Conservation (phyloP, 352 stramenopile species). For the Pythium biforme region DNA sequence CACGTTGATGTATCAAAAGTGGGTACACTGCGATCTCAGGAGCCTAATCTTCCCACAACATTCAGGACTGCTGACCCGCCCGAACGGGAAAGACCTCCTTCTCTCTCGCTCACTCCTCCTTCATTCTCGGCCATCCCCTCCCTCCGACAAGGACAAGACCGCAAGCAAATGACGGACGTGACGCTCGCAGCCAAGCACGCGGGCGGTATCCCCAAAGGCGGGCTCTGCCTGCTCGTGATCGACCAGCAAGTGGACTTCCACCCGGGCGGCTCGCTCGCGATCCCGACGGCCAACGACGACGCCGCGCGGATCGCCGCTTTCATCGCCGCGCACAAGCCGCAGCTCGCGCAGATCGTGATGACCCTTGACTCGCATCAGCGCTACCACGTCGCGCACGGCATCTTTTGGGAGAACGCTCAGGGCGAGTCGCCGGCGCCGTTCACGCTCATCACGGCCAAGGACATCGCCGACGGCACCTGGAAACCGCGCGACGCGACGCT, state of each 20-base stretch:
- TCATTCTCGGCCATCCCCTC: neutral
- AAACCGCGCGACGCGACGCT: slow-evolving; percentile 61
- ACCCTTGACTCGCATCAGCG: slow-evolving; percentile 96
- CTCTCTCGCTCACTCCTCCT: neutral
- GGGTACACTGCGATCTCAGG: slow-evolving; percentile 1
- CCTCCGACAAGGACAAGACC: neutral
- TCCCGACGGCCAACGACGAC: slow-evolving; percentile 91
- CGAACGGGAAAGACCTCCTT: neutral
- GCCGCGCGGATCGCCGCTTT: slow-evolving; percentile 87
- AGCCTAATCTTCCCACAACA: too few relatives aligned
- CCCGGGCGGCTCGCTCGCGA: slow-evolving; percentile 92
- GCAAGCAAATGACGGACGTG: slow-evolving; percentile 12
- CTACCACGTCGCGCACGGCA: slow-evolving; percentile 94
- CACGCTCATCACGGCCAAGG: slow-evolving; percentile 88
- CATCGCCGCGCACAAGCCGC: slow-evolving; percentile 60
- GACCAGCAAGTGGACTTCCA: slow-evolving; percentile 98
- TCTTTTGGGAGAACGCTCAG: slow-evolving; percentile 88
- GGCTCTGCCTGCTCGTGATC: slow-evolving; percentile 89
- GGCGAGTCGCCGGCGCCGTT: slow-evolving; percentile 86
- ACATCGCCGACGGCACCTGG: slow-evolving; percentile 66
- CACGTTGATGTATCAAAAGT: neutral
- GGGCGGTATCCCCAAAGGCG: slow-evolving; percentile 40
- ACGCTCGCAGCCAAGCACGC: slow-evolving; percentile 34
- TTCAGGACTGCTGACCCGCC: neutral
- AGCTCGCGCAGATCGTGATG: slow-evolving; percentile 89